These are phyloP conservation scores for Sarcomyxa edulis DNA, from an alignment of 768 basidiomycete genomes.

Conservation along the genomic window DNA sequence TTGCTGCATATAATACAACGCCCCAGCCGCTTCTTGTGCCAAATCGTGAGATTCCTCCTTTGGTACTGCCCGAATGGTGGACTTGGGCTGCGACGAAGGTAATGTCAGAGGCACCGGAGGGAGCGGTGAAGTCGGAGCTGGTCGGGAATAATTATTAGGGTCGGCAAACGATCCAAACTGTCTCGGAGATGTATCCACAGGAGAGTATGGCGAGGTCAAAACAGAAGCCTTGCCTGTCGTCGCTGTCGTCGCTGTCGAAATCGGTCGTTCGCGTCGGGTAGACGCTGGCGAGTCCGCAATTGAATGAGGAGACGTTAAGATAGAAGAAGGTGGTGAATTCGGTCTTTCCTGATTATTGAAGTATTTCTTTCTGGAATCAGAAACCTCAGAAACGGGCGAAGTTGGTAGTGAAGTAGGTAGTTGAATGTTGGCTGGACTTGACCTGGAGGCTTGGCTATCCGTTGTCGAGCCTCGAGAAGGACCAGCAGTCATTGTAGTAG, in stretches of 20 bases:
- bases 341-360: conserved; percentile 2
- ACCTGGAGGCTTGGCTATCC: conserved; percentile 7
- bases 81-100: conserved; percentile 10
- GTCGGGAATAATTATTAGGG: conserved; percentile 7
- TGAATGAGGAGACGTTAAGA: conserved; percentile 31
- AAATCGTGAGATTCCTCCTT: conserved; percentile 31
- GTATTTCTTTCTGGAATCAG: no score
- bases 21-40: conserved; percentile 53
- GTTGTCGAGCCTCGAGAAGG: no score
- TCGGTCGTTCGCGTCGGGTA: no score
- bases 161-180: conserved; percentile 7
- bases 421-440: conserved; percentile 8
- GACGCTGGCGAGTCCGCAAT: no score
- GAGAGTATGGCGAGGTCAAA: conserved; percentile 28
- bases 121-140: conserved; percentile 15
- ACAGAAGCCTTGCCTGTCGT: conserved; percentile 21
- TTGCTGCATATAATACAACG: conserved; percentile 68
- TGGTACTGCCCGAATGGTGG: conserved; percentile 10
- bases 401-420: conserved; percentile 10
- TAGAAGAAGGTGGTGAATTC: conserved; percentile 13
- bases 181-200: neutral
- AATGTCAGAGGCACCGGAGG: conserved; percentile 12
- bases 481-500: neutral
- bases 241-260: no score
- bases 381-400: no score